Conservation (phyloP, 805 yeast species). For the Naumovozyma dairenensis region DNA sequence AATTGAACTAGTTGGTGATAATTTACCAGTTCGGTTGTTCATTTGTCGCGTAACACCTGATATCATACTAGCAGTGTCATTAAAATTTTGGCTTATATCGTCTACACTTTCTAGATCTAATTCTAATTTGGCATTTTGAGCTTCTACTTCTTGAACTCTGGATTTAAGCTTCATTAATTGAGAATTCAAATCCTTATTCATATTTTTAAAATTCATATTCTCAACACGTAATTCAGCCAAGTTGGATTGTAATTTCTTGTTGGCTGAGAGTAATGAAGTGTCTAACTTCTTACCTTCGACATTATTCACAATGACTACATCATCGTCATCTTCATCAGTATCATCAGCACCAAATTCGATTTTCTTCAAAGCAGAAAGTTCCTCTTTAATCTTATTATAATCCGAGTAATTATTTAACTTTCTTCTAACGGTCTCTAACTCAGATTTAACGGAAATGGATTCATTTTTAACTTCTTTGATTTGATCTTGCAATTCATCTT, state of each 20-base stretch:
- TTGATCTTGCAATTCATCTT: conserved; percentile 24
- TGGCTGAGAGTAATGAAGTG: conserved; percentile 55
- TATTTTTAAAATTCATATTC: conserved; percentile 37
- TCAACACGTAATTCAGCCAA: conserved; percentile 56
- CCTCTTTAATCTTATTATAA: conserved; percentile 73
- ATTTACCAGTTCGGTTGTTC: conserved; percentile 26
- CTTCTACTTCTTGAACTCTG: conserved; percentile 35
- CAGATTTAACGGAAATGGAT: conserved; percentile 37
- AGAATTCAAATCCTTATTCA: conserved; percentile 33
- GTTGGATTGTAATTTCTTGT: conserved; percentile 63
- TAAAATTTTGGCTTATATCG: conserved; percentile 30
- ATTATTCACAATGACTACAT: conserved; percentile 21
- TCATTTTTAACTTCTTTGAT: conserved; percentile 38
- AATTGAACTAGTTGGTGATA: conserved; percentile 46
- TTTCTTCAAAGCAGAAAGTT: conserved; percentile 58
- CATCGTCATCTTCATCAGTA: conserved; percentile 23
- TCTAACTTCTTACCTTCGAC: conserved; percentile 33
- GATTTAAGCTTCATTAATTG: conserved; percentile 28
- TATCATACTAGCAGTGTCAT: conserved; percentile 53
- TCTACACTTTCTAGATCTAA: conserved; percentile 57
- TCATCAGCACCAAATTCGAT: conserved; percentile 59
- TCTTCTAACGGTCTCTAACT: conserved; percentile 40
- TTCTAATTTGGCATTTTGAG: conserved; percentile 56
- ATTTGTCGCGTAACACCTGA: conserved; percentile 44
- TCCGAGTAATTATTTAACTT: conserved; percentile 48